Base-by-base conservation (phyloP, 2,329 filamentous ascomycete genomes). In the Cladosporium sp. region DNA sequence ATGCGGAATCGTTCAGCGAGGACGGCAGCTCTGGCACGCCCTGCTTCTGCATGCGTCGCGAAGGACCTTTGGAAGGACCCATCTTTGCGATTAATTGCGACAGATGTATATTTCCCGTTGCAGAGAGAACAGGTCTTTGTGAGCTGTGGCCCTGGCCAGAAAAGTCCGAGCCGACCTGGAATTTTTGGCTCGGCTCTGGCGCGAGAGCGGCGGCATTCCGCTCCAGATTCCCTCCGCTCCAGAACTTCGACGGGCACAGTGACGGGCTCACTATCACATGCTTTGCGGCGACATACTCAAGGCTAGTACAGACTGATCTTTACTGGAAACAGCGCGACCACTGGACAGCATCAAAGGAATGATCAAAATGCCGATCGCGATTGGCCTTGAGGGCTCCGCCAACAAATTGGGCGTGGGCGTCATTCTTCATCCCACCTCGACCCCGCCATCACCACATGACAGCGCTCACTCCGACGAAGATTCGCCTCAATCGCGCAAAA, bases 401-500 rank as follows among this genome's bases (percentile, higher is more conserved):
- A 98, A 98, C 78, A 98, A 98, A 74, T 83, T 98, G 49, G 93
- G 92, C 61, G 86, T 97, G 54, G 93, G 93, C 65, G 77, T 98
- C 54, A 95, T 98, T 69, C 81, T 83, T 19, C 93, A 97, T 75
- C 78, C 83, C 3, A 63, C 66, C 73, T 52, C 53, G 32, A 50
- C 50, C 14, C 64, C 64, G 19, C 59, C 57, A 9, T 66, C 62
- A 38, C 64, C 63, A 16, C 67, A 67, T 58, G 66, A 70, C 54
- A 67, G 63, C 49, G 63, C 64, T 8, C 62, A 66, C 52, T 63
- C 62, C 10, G 61, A 66, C 54, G 63, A 66, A 54, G 64, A 64
- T 45, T 46, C 53, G 13, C 44, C 53, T 14, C 42, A 28, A 9
- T 31, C 45, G 8, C 42, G 52, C 2, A 56, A 56, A 38, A 59